A percentile compares a stretch with the other conserved stretches of the same genome.
Evolutionary conservation across 2,329 filamentous ascomycete species (phyloP).

Genomic region (Hypoxylon sp.): DNA sequence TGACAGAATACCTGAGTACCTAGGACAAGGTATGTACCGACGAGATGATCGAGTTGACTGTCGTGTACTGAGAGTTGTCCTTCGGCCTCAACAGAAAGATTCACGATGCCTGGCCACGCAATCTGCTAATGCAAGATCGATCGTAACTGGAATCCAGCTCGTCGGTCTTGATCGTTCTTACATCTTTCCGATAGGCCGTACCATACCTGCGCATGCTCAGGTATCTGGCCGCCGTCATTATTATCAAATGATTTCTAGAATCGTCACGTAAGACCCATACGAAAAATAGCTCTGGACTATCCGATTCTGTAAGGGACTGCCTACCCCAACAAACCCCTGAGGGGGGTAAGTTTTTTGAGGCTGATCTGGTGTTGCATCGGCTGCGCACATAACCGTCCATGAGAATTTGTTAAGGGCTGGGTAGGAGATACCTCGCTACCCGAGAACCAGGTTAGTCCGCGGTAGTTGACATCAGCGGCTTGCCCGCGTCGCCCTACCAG

Average conservation of each 20-base stretch:
- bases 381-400: background rate
- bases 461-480: background rate
- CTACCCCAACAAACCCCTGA: conserved; percentile 1
- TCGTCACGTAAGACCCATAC: background rate
- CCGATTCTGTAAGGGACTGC: background rate
- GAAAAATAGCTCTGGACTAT: background rate
- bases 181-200: background rate
- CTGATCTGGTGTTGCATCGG: background rate
- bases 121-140: background rate
- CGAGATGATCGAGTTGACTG: background rate
- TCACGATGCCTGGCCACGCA: background rate
- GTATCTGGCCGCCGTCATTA: background rate
- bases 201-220: background rate
- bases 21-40: background rate
- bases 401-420: background rate
- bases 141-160: background rate
- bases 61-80: background rate
- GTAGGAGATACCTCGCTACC: background rate
- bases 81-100: background rate
- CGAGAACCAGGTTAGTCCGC: background rate
- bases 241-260: background rate
- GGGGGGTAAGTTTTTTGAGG: background rate
- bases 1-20: background rate
- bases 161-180: background rate
- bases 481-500: background rate